Percentiles rank a stretch among this genome's conserved stretches.
Evolutionary conservation across 1,284 basidiomycete genomes (phyloP).

Genomic region (Cryptococcus amylolentus): DNA sequence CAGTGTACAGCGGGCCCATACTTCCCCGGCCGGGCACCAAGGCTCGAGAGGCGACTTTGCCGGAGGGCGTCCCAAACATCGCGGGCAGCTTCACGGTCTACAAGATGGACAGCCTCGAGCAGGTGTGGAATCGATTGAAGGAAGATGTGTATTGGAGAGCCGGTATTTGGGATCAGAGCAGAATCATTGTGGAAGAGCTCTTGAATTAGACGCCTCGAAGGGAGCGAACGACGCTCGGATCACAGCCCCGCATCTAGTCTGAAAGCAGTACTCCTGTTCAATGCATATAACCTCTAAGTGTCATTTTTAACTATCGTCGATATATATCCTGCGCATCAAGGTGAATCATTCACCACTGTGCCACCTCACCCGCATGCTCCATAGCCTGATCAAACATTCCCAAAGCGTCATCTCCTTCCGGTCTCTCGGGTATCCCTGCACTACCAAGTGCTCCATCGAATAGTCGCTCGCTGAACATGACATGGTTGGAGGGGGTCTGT

Average conservation of each 20-base stretch:
- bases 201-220: constrained; percentile 1
- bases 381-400: constrained; percentile 25
- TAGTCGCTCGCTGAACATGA: constrained; percentile 35
- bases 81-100: constrained; percentile 24
- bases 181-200: constrained; percentile 27
- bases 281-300: not conserved
- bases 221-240: not conserved
- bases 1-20: constrained; percentile 25
- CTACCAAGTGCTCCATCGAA: constrained; percentile 37
- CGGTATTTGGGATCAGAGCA: constrained; percentile 33
- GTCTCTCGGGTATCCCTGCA: constrained; percentile 7
- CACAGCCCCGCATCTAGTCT: not conserved
- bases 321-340: not conserved
- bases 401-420: constrained; percentile 6
- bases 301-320: not conserved
- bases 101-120: constrained; percentile 18
- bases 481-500: constrained; percentile 36
- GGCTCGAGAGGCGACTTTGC: constrained; percentile 9
- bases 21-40: constrained; percentile 13
- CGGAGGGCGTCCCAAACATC: constrained; percentile 16
- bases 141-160: constrained; percentile 32
- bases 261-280: not conserved
- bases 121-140: constrained; percentile 32
- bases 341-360: constrained; percentile 9
- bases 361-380: constrained; percentile 20